Evolutionary conservation across 2,329 filamentous ascomycete species (phyloP).

Genomic region (Neonectria ditissima): DNA sequence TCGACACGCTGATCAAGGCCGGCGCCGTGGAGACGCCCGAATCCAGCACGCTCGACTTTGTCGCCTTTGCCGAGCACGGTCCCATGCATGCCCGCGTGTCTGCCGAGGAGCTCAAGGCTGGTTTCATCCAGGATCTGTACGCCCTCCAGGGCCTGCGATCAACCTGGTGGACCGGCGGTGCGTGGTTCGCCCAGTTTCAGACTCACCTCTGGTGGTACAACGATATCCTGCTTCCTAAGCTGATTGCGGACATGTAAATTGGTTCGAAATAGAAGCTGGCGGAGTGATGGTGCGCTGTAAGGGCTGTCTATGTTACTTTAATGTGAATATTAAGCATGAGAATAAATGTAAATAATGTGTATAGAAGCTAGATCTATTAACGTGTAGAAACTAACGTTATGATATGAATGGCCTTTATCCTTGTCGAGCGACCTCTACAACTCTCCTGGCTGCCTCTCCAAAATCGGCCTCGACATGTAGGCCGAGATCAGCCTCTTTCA

Average conservation of each 20-base stretch:
- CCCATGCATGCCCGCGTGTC: constrained; percentile 52
- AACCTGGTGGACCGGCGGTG: constrained; percentile 60
- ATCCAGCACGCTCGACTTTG: constrained; percentile 46
- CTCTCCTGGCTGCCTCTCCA: constrained; percentile 49
- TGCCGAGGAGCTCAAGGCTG: constrained; percentile 48
- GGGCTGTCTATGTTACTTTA: neutral
- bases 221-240: constrained; percentile 39
- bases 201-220: constrained; percentile 52
- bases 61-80: constrained; percentile 51
- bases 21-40: constrained; percentile 40
- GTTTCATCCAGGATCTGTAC: constrained; percentile 56
- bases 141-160: constrained; percentile 56
- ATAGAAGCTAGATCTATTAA: neutral
- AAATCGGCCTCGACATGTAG: constrained; percentile 55
- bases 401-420: neutral
- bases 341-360: constrained; percentile 4
- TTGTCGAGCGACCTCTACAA: constrained; percentile 47
- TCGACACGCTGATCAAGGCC: constrained; percentile 46
- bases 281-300: neutral
- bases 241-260: constrained; percentile 26
- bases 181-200: constrained; percentile 50
- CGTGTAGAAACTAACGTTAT: no score
- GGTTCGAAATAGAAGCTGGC: neutral
- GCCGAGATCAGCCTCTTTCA: constrained; percentile 51
- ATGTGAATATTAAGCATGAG: constrained; percentile 1